phyloP scores from a whole-genome alignment of 106 monocot genomes.

The Acanthochlamys bracteata region DNA sequence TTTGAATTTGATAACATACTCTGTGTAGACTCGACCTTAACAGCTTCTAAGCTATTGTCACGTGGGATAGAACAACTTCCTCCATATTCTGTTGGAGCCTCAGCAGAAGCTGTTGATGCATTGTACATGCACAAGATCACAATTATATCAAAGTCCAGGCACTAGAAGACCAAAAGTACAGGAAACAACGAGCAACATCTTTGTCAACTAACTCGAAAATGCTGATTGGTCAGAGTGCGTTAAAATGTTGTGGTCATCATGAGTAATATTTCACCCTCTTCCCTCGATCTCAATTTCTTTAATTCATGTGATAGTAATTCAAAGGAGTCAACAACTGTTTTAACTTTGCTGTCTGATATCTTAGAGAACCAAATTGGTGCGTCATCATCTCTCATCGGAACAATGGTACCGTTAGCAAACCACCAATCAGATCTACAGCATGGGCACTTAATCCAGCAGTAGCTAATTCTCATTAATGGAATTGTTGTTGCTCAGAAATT shows the following conservation, averaged over 20 bases:
- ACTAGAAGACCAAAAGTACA: no score
- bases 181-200: no score
- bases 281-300: conserved; percentile 52
- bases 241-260: conserved; percentile 45
- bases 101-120: conserved; percentile 50
- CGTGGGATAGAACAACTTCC: conserved; percentile 41
- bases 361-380: conserved; percentile 18
- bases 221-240: conserved; percentile 71
- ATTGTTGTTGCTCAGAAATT: neutral
- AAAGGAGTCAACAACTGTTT: conserved; percentile 13
- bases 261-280: conserved; percentile 10
- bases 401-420: conserved; percentile 13
- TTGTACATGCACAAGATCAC: neutral
- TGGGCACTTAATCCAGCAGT: neutral
- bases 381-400: conserved; percentile 7
- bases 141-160: no score
- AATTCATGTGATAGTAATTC: conserved; percentile 51
- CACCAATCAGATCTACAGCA: conserved; percentile 36
- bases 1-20: conserved; percentile 30
- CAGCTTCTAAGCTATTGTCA: conserved; percentile 44
- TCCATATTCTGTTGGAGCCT: conserved; percentile 29
- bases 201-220: conserved; percentile 60
- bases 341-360: conserved; percentile 41
- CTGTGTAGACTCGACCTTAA: conserved; percentile 34
- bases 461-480: no score